These are phyloP conservation scores for Phytophthora multivora DNA, from an alignment of 352 stramenopile species.

Conservation along the genomic window DNA sequence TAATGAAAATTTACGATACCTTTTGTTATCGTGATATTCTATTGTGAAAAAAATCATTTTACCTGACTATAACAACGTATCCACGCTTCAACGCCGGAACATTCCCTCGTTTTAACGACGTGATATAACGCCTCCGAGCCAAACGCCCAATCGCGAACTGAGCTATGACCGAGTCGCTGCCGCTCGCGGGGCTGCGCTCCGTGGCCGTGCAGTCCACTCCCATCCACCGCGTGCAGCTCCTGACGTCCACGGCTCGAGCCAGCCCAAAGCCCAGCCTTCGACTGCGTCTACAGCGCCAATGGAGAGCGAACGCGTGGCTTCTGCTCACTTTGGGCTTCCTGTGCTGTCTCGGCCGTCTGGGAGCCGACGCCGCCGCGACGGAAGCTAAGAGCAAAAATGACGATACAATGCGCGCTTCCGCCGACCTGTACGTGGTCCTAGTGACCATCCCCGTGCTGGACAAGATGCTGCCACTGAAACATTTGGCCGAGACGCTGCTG, in stretches of 20 bases:
- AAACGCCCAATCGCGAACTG: neutral
- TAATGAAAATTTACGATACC: neutral
- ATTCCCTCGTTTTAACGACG: neutral
- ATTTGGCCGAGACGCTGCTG: constrained; percentile 75
- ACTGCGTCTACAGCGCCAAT: constrained; percentile 30
- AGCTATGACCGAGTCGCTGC: constrained; percentile 27
- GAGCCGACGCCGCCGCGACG: constrained; percentile 16
- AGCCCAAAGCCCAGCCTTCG: constrained; percentile 9
- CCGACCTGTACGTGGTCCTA: constrained; percentile 78
- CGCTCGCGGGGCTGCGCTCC: constrained; percentile 45
- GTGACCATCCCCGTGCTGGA: constrained; percentile 87
- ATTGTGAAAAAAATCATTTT: constrained; percentile 1
- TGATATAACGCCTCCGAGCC: neutral
- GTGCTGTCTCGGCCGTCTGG: constrained; percentile 17
- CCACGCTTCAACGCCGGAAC: neutral
- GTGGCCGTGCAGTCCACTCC: constrained; percentile 57
- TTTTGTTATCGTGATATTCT: constrained; percentile 15
- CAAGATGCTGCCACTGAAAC: constrained; percentile 82
- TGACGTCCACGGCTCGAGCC: constrained; percentile 11
- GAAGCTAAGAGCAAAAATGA: constrained; percentile 13
- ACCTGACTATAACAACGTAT: neutral
- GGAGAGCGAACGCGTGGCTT: constrained; percentile 42
- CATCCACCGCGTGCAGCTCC: constrained; percentile 45
- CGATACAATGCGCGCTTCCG: constrained; percentile 4
- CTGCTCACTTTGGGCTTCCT: constrained; percentile 34